Evolutionary conservation across 208 protist species (phyloP), one percentile per base, ranked within the genome.

Genomic region (Wallacemonas rigidus): DNA sequence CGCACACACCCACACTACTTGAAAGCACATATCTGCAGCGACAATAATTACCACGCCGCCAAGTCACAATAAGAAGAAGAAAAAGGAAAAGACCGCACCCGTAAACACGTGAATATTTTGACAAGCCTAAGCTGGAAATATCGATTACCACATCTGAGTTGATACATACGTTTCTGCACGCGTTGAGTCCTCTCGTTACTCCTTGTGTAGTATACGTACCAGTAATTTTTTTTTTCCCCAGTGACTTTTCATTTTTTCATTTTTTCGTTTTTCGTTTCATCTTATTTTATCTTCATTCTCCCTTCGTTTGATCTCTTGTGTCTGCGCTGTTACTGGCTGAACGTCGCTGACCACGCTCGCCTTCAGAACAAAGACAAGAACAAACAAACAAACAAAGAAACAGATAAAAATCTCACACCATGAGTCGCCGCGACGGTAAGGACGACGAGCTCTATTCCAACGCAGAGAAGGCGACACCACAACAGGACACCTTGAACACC

Each of bases 381-480:
- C 11, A 36, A 58, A 36, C 6, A 58, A 58, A 6, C 9, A 58
- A 58, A 58, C 11, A 36, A 57, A 57, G 26, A 38, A 58, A 50
- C 45, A 50, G 45, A 50, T 50, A 26, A 26, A 26, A 26, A 26
- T 26, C 26, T 26, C 26, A 26, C 26, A 41, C 26, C 17, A 62
- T 62, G 56, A 62, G 56, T 62, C 8, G 43, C 11, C 54, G 15
- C 15, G 0, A 36, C 17, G 26, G 8, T 7, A 62, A 41, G 40
- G 4, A 36, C 45, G n/a, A 54, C 7, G 64, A 69, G 43, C 64
- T 58, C 48, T 55, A 69, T 48, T 69, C 47, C 64, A 55, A 69
- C 64, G 48, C 64, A 14, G 64, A 69, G 40, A 36, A 57, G n/a
- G 35, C 44, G 12, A 55, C 64, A 2, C 47, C 64, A 4, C 48